These are phyloP conservation scores for Colletotrichum chrysophilum DNA, from an alignment of 2,329 filamentous ascomycete species.

Conservation along the genomic window DNA sequence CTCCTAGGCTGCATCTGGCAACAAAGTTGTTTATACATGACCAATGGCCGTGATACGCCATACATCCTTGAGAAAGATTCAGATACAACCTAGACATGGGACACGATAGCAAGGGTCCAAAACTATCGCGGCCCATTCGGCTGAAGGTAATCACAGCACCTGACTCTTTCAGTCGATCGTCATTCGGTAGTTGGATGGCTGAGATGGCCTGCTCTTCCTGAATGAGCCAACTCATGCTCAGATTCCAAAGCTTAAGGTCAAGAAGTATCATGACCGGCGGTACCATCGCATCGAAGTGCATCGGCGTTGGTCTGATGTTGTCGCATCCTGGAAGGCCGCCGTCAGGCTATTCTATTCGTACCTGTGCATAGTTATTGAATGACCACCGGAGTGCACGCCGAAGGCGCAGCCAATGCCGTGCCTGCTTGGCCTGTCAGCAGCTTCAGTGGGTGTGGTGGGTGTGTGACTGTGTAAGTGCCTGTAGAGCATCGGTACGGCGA, in stretches of 20 bases:
- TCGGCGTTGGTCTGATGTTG: background rate
- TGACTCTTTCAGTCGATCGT: slow-evolving; percentile 11
- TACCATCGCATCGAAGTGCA: background rate
- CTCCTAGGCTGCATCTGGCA: background rate
- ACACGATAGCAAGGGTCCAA: background rate
- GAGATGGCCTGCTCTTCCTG: background rate
- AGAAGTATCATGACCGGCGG: background rate
- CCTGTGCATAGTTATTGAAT: background rate
- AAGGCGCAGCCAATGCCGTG: background rate
- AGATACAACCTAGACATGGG: background rate
- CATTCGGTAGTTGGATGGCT: background rate
- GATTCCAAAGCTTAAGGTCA: background rate
- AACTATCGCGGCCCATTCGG: slow-evolving; percentile 9
- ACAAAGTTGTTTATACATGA: background rate
- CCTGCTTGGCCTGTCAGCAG: background rate
- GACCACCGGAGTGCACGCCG: background rate
- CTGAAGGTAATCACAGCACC: background rate
- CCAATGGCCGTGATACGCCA: background rate
- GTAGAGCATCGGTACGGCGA: background rate
- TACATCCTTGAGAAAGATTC: background rate
- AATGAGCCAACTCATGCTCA: background rate
- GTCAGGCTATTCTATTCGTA: background rate
- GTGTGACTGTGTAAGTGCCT: background rate
- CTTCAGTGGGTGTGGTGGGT: background rate
- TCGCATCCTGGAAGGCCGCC: background rate